Conservation (phyloP, 352 stramenopile species). For the Pythium aphanidermatum region DNA sequence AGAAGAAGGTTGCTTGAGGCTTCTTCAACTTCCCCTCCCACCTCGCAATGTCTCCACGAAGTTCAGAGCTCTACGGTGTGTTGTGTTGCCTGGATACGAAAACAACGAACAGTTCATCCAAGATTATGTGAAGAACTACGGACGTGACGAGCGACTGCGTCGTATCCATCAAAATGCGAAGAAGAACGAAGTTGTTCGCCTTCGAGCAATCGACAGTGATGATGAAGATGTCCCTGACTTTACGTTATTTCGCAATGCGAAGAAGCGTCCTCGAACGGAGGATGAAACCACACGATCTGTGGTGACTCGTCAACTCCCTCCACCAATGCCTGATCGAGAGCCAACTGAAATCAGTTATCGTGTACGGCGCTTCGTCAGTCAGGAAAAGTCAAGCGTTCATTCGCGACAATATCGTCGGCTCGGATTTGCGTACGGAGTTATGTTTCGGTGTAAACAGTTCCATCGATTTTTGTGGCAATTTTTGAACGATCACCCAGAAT, state of each 20-base stretch:
- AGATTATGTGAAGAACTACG: slow-evolving; percentile 69
- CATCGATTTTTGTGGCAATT: slow-evolving; percentile 68
- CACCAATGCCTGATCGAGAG: not conserved
- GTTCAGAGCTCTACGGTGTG: slow-evolving; percentile 63
- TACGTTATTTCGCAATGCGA: slow-evolving; percentile 7
- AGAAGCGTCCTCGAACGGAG: slow-evolving; percentile 8
- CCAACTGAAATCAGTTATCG: slow-evolving; percentile 53
- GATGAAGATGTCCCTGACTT: slow-evolving; percentile 27
- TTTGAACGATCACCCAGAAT: slow-evolving; percentile 38
- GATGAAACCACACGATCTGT: not conserved
- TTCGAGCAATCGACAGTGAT: slow-evolving; percentile 35
- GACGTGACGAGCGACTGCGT: slow-evolving; percentile 63
- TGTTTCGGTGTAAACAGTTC: slow-evolving; percentile 79
- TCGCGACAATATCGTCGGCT: slow-evolving; percentile 67
- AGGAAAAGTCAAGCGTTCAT: slow-evolving; percentile 47
- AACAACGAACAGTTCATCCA: slow-evolving; percentile 68
- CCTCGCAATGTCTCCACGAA: slow-evolving; percentile 77
- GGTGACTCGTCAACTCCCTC: not conserved
- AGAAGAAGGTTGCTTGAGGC: slow-evolving; percentile 31
- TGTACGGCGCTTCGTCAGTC: slow-evolving; percentile 60
- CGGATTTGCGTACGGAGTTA: slow-evolving; percentile 74
- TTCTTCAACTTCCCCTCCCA: slow-evolving; percentile 61
- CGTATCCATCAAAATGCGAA: slow-evolving; percentile 59
- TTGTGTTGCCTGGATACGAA: slow-evolving; percentile 58
- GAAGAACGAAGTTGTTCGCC: slow-evolving; percentile 44